Percentiles rank a stretch among this genome's conserved stretches.
Evolutionary conservation across 345 rosid genomes (phyloP).

Genomic region (Eucalyptus urophylla): DNA sequence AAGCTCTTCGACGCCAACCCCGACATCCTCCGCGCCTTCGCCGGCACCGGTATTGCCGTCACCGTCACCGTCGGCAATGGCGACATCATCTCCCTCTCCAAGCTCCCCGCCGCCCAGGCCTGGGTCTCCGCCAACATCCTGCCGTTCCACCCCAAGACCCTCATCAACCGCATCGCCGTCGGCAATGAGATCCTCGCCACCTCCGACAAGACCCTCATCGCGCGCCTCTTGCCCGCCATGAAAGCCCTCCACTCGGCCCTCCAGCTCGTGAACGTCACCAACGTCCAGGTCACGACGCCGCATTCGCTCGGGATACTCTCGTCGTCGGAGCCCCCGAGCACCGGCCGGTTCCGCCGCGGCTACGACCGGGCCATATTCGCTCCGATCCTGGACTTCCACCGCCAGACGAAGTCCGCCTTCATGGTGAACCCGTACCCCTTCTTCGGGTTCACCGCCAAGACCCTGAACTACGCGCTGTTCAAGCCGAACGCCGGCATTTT

Average conservation of each 20-base stretch:
- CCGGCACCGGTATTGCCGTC: slow-evolving; percentile 48
- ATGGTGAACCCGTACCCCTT: slow-evolving; percentile 90
- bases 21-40: slow-evolving; percentile 56
- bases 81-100: slow-evolving; percentile 43
- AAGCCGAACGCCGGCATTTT: slow-evolving; percentile 61
- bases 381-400: slow-evolving; percentile 67
- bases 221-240: slow-evolving; percentile 60
- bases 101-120: slow-evolving; percentile 41
- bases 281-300: slow-evolving; percentile 55
- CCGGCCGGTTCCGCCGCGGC: slow-evolving; percentile 52
- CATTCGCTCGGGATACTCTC: slow-evolving; percentile 63
- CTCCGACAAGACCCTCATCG: slow-evolving; percentile 40
- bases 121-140: slow-evolving; percentile 47
- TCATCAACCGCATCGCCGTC: slow-evolving; percentile 45
- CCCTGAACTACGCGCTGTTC: slow-evolving; percentile 73
- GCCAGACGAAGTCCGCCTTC: slow-evolving; percentile 58
- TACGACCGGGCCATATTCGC: slow-evolving; percentile 49
- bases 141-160: slow-evolving; percentile 38
- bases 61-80: slow-evolving; percentile 66
- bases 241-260: slow-evolving; percentile 44
- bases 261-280: slow-evolving; percentile 31
- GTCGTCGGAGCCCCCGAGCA: slow-evolving; percentile 66
- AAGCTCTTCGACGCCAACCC: slow-evolving; percentile 78
- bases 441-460: slow-evolving; percentile 58
- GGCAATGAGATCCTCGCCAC: slow-evolving; percentile 74